Percentiles rank a stretch among this genome's conserved stretches.
phyloP scores from a whole-genome alignment of 495 filamentous ascomycete genomes.

The Glarea lozoyensis region DNA sequence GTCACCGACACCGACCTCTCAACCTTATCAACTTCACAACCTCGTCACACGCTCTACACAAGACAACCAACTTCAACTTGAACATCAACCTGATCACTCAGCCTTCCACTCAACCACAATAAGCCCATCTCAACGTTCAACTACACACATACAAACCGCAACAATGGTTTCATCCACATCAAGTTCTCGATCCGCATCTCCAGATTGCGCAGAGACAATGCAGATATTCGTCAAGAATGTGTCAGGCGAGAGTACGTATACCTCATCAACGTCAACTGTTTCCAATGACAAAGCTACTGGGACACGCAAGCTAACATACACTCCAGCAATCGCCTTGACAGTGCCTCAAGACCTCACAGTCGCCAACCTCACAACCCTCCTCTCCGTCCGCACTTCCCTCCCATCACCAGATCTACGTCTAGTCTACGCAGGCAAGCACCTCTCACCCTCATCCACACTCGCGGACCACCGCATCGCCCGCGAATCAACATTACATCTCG shows the following conservation, averaged over 20 bases:
- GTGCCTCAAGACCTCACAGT: constrained; percentile 32
- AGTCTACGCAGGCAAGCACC: constrained; percentile 40
- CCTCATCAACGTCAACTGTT: too few relatives aligned
- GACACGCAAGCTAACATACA: not conserved
- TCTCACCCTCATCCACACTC: constrained; percentile 25
- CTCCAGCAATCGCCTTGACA: constrained; percentile 34
- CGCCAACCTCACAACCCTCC: constrained; percentile 32
- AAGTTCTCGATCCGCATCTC: constrained; percentile 19
- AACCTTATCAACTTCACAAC: not conserved
- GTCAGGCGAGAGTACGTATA: constrained; percentile 35
- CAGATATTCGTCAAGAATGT: constrained; percentile 44
- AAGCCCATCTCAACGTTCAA: not conserved
- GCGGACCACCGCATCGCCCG: constrained; percentile 28
- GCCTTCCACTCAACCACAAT: not conserved
- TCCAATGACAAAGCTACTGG: too few relatives aligned
- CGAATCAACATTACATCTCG: constrained; percentile 35
- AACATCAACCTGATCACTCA: too few relatives aligned
- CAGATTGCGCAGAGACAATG: constrained; percentile 28
- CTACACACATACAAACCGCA: not conserved
- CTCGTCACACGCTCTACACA: too few relatives aligned
- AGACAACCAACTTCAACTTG: too few relatives aligned
- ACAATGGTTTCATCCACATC: constrained; percentile 1
- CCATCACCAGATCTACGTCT: constrained; percentile 32
- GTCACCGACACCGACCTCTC: not conserved
- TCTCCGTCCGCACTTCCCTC: constrained; percentile 36